A percentile compares a stretch with the other conserved stretches of the same genome.
These are phyloP conservation scores for Fraxinus excelsior DNA, from an alignment of 257 asterid genomes.

Conservation along the genomic window DNA sequence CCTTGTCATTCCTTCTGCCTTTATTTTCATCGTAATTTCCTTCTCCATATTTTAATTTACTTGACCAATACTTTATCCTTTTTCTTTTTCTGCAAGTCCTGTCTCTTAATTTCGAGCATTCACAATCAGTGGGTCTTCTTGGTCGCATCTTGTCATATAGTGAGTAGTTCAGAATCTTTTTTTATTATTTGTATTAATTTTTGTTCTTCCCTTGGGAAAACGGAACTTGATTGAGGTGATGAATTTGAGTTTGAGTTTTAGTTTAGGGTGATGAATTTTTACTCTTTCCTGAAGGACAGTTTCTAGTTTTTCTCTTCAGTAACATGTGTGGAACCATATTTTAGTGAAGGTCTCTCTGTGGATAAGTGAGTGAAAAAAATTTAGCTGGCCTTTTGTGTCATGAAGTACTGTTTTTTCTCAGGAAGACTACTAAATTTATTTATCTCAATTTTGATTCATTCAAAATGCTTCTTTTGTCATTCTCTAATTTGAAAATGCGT, in stretches of 20 bases:
- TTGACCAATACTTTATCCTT: background rate
- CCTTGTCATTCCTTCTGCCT: background rate
- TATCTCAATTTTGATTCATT: background rate
- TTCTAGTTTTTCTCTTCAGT: background rate
- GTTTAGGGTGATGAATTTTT: background rate
- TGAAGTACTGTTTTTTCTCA: background rate
- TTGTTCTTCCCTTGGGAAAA: background rate
- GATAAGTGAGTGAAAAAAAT: background rate
- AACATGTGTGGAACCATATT: background rate
- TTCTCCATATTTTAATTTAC: background rate
- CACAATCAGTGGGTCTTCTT: background rate
- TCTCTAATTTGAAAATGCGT: conserved; percentile 21
- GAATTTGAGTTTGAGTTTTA: background rate
- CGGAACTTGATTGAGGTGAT: background rate
- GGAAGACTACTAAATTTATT: background rate
- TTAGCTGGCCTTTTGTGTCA: background rate
- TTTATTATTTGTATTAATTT: background rate
- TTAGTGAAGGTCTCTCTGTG: background rate
- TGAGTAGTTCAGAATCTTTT: background rate
- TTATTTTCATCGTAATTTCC: background rate
- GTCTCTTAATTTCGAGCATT: background rate
- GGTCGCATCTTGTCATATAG: background rate
- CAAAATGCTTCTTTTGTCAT: conserved; percentile 5
- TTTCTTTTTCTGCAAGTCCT: background rate
- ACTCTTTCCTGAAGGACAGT: background rate